phyloP scores from a whole-genome alignment of 163 green algal species.

The Scenedesmus sp. region DNA sequence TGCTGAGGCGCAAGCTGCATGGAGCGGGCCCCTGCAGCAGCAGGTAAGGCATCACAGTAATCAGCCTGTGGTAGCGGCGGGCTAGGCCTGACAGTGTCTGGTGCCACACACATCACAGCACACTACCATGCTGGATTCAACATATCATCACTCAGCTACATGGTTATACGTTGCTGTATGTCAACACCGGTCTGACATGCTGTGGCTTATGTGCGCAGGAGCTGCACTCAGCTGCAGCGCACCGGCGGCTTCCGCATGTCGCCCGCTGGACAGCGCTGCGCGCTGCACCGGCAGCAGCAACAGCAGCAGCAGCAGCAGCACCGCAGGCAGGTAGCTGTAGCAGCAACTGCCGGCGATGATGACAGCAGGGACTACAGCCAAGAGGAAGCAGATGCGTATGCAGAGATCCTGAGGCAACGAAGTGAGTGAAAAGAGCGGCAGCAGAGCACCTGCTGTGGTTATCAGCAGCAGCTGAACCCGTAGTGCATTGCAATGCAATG shows the following conservation, averaged over 20 bases:
- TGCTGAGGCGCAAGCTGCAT: background rate
- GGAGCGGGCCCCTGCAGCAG: background rate
- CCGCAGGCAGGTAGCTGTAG: background rate
- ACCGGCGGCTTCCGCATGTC: background rate
- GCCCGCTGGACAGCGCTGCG: background rate
- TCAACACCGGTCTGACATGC: background rate
- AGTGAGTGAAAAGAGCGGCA: background rate
- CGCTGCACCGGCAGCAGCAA: background rate
- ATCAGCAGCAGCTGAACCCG: background rate
- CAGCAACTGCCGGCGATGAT: background rate
- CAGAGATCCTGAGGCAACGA: background rate
- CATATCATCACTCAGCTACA: background rate
- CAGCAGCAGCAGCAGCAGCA: background rate
- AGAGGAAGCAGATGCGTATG: slow-evolving; percentile 5
- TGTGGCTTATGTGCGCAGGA: background rate
- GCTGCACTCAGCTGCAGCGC: background rate
- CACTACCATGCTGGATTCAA: background rate
- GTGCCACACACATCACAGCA: background rate
- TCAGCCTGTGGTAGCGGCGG: background rate
- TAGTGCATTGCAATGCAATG: too few relatives aligned
- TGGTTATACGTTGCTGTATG: background rate
- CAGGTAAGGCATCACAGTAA: background rate
- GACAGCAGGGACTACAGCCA: background rate
- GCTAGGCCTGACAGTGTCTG: background rate
- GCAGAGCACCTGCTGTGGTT: background rate